Conservation (phyloP, 495 filamentous ascomycete species). For the Podospora tetraspora region DNA sequence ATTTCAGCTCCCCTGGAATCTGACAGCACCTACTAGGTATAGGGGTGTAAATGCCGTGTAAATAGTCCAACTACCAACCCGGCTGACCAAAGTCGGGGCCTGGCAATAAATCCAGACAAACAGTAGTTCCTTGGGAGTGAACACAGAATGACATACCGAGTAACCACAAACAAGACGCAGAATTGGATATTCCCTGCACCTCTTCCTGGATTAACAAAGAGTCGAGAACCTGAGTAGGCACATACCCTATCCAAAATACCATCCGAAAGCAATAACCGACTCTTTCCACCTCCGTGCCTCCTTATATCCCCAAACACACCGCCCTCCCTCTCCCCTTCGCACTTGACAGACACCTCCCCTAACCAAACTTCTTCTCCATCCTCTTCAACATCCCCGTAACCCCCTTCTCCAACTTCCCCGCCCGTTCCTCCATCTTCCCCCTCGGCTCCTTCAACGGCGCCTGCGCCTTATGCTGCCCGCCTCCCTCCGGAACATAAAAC, state of each 20-base stretch:
- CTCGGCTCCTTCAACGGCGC: constrained; percentile 32
- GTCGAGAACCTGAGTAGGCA: no score
- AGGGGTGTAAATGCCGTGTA: neutral
- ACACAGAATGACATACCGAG: neutral
- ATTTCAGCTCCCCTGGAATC: no score
- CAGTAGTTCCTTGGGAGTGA: neutral
- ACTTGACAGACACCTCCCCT: neutral
- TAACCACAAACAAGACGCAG: neutral
- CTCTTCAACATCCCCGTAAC: constrained; percentile 80
- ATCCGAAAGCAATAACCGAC: no score
- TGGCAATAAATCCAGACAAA: neutral
- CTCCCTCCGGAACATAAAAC: constrained; percentile 65
- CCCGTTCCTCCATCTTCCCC: constrained; percentile 61
- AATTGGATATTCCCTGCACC: neutral
- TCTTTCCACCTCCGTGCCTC: no score
- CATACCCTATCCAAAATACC: no score
- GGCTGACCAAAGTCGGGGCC: neutral
- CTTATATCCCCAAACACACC: no score
- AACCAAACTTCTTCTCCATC: constrained; percentile 77
- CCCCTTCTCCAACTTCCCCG: constrained; percentile 67
- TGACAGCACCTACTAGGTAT: neutral
- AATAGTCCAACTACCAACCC: neutral
- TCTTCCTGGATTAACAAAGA: neutral
- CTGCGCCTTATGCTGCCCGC: constrained; percentile 48
- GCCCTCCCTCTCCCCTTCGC: no score